Evolutionary conservation across 768 basidiomycete genomes (phyloP).

Genomic region (Boletus sp.): DNA sequence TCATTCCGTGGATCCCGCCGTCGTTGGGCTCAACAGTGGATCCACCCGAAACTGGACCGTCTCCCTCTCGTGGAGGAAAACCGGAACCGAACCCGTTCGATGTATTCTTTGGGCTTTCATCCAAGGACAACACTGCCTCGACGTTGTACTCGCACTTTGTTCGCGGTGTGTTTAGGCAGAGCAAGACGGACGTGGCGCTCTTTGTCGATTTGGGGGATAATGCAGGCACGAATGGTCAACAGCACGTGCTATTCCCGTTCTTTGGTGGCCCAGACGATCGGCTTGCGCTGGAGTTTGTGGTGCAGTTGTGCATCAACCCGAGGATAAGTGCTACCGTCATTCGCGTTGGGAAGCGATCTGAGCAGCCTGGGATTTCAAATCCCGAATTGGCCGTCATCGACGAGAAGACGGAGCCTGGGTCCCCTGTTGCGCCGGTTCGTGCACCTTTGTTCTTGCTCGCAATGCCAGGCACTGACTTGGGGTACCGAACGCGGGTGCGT

Average conservation of each 20-base stretch:
- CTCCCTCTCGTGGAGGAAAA: conserved; percentile 10
- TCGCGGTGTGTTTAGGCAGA: conserved; percentile 72
- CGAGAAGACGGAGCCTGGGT: conserved; percentile 34
- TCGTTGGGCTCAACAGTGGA: conserved; percentile 32
- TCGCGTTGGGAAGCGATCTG: conserved; percentile 43
- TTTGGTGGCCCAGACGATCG: conserved; percentile 95
- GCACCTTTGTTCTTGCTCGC: not conserved
- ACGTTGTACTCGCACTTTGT: conserved; percentile 79
- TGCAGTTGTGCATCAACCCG: conserved; percentile 69
- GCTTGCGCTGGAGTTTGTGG: conserved; percentile 72
- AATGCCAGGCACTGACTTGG: not conserved
- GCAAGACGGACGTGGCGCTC: conserved; percentile 74
- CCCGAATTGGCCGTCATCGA: conserved; percentile 55
- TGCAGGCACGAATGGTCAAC: conserved; percentile 26
- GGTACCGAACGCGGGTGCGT: not conserved
- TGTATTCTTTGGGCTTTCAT: conserved; percentile 60
- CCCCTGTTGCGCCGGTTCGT: conserved; percentile 8
- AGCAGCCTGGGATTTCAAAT: conserved; percentile 51
- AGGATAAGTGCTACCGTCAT: conserved; percentile 71
- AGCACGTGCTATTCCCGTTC: conserved; percentile 84
- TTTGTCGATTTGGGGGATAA: conserved; percentile 70
- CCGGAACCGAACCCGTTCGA: conserved; percentile 67
- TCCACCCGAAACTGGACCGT: conserved; percentile 24
- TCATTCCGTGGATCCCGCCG: conserved; percentile 77
- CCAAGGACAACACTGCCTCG: conserved; percentile 47